Base-by-base conservation (phyloP, 148 eudicot species). In the Chenopodium album region DNA sequence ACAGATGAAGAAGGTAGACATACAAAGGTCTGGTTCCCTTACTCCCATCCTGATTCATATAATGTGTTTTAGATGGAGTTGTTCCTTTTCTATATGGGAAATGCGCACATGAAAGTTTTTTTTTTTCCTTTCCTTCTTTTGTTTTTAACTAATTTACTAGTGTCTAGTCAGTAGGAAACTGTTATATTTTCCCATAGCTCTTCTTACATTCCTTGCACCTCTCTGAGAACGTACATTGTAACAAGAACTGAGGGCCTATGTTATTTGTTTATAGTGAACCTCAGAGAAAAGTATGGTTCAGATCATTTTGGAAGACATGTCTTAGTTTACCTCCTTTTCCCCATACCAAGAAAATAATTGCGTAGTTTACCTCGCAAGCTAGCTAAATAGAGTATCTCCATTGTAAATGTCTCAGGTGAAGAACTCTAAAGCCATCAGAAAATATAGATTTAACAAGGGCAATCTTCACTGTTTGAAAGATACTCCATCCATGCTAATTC, bases 1-100 rank as follows among this genome's bases (percentile, higher is more conserved):
- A 84, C 88, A 80, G 81, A 75, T 82, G 94, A 91, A n/a, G 96
- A 91, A 79, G 87, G 89, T 76, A 87, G 82, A 68, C 90, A 88
- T 29, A 77, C 87, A 76, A 94, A 94, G 98, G 98, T 94, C 31
- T 78, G 71, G 46, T 22, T 80, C 79, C 31, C 54, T 72, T 20
- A 16, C 31, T 54, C 70, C 19, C 44, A 75, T 46, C 31, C 48
- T 78, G 47, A 37, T 16, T 32, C 31, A 28, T 14, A 7, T 64
- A 16, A 46, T 80, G 26, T 5, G 3, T 72, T 44, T 29, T 12
- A 34, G 44, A 12, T 69, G 16, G 2, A 9, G 10, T 26, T 29
- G 17, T 78, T 32, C 20, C n/a, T 46, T 8, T 47, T 52, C 56
- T 52, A 10, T 14, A 52, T 52, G 56, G 56, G 13, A 52, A 8